Base-by-base conservation (phyloP, 805 yeast genomes). In the Grigorovia humatica region DNA sequence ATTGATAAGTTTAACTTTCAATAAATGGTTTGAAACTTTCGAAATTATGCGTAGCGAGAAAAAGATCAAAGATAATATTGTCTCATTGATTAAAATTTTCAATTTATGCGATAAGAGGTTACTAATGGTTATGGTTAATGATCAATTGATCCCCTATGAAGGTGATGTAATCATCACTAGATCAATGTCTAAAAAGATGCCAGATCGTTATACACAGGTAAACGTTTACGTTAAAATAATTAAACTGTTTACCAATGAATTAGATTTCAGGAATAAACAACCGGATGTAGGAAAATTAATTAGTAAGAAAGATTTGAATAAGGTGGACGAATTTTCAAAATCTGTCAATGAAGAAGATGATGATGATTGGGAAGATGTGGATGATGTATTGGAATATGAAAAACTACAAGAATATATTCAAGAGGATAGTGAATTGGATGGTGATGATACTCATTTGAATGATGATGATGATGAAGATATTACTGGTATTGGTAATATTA, bases 21-120 rank as follows among this genome's bases (percentile, higher is more conserved):
- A 83, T 1, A 82, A 85, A 49, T 93, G 98, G 98, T 76, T 91
- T 48, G 80, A 79, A 27, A 77, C 88, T 2, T 90, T 88, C 66
- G 91, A 87, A 58, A 80, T 83, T 1, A 78, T 90, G 43, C 74
- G 91, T 54, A 96, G 97, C 0, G 81, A 76, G 52, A 85, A 81
- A 29, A 80, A 80, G 52, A 88, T 90, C 48, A 74, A 78, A 55
- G 80, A 72, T 48, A 77, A 76, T 59, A 76, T 86, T n/a, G 63
- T 77, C 30, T 96, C 96, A 0, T 72, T 93, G 43, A 81, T 81
- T 35, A 78, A 78, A 51, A 70, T 93, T 0, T 88, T 75, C 59
- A 71, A 78, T 30, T 67, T 84, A n/a, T 70, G 75, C 18, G 87
- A 84, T 53, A 62, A 70, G 1, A 68, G 81, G 9, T 64, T 89